phyloP scores from a whole-genome alignment of 116 monocot genomes.

The Posidonia oceanica region DNA sequence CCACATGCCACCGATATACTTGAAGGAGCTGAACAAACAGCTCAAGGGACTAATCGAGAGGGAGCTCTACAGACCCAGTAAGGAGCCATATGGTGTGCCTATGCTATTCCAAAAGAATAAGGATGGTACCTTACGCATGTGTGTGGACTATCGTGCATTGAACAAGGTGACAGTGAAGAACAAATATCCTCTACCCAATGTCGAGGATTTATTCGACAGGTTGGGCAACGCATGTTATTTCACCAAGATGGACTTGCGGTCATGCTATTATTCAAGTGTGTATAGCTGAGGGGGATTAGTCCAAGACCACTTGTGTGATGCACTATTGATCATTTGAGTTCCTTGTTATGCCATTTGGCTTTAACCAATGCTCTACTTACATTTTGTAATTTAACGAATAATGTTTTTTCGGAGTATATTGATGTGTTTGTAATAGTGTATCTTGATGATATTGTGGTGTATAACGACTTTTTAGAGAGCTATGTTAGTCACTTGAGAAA shows the following conservation, averaged over 20 bases:
- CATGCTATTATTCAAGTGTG: too few species aligned
- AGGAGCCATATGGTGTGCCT: neutral
- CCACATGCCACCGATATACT: neutral
- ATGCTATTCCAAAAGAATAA: neutral
- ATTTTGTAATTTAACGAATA: neutral
- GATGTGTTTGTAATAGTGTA: neutral
- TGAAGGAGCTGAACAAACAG: neutral
- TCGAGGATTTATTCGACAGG: too few species aligned
- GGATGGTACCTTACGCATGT: neutral
- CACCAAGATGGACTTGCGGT: too few species aligned
- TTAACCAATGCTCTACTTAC: neutral
- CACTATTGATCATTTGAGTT: neutral
- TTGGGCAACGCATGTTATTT: too few species aligned
- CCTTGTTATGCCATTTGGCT: neutral
- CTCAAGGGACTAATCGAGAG: neutral
- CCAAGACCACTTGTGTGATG: neutral
- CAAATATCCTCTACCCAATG: neutral
- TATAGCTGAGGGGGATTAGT: fast-evolving
- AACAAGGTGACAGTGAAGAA: neutral
- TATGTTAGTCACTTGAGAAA: too few species aligned
- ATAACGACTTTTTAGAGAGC: too few species aligned
- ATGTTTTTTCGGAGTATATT: neutral
- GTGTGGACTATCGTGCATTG: neutral
- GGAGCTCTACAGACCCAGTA: neutral
- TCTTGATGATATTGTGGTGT: neutral